Conservation (phyloP, 768 basidiomycete species). For the Hortiboletus flavorubellus region DNA sequence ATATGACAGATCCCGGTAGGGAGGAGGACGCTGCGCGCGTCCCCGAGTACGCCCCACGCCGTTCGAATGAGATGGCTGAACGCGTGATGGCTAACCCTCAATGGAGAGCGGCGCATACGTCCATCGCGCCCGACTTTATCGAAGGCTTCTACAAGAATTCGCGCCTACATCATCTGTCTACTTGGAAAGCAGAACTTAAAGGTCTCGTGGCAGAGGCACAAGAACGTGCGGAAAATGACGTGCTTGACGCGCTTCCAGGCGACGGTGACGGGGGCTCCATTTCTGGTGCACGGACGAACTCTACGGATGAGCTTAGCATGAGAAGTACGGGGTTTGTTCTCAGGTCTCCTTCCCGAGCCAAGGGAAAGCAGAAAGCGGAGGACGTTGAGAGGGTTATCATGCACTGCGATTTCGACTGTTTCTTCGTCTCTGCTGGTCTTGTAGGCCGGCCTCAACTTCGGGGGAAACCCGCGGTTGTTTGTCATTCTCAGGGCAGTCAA, state of each 20-base stretch:
- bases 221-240: constrained; percentile 54
- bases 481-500: constrained; percentile 82
- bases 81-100: constrained; percentile 78
- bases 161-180: constrained; percentile 87
- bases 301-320: constrained; percentile 44
- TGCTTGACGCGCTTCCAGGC: constrained; percentile 5
- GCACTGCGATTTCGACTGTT: constrained; percentile 96
- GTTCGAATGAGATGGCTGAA: constrained; percentile 69
- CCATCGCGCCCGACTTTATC: constrained; percentile 81
- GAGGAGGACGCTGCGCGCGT: constrained; percentile 44
- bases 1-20: constrained; percentile 41
- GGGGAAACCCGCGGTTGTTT: constrained; percentile 91
- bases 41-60: constrained; percentile 64
- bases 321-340: constrained; percentile 46
- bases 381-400: constrained; percentile 66
- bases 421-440: constrained; percentile 93
- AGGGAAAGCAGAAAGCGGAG: constrained; percentile 51
- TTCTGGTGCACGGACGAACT: background rate
- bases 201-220: constrained; percentile 77
- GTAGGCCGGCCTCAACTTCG: constrained; percentile 74
- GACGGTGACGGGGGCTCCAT: background rate
- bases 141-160: constrained; percentile 82
- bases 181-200: constrained; percentile 90
- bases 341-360: constrained; percentile 46
- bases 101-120: constrained; percentile 88